These are phyloP conservation scores for Ophiostoma perfectum DNA, from an alignment of 2,329 filamentous ascomycete genomes.

Conservation along the genomic window DNA sequence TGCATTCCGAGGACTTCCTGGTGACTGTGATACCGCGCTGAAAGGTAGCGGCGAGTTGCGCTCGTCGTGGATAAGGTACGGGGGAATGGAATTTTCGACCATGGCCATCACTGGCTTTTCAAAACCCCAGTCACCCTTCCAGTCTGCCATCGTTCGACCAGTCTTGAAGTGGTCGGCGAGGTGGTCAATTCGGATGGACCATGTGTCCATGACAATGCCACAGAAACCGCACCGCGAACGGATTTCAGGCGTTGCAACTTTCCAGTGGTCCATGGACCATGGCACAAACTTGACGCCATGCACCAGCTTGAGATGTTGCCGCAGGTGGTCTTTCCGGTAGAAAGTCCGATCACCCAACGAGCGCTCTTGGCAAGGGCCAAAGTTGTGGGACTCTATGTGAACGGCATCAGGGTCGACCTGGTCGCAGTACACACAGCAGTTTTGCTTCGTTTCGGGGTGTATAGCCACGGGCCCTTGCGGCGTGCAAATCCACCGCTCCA, in stretches of 20 bases:
- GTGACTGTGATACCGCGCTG: constrained; percentile 41
- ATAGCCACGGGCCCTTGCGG: constrained; percentile 52
- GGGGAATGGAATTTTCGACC: constrained; percentile 62
- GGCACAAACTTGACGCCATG: constrained; percentile 56
- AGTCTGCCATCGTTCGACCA: constrained; percentile 61
- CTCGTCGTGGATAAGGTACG: constrained; percentile 61
- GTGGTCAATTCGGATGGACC: constrained; percentile 57
- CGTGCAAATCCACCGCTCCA: constrained; percentile 61
- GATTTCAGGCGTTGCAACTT: constrained; percentile 55
- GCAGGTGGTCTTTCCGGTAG: constrained; percentile 62
- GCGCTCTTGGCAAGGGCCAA: constrained; percentile 62
- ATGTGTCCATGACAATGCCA: constrained; percentile 55
- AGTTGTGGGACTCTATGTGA: constrained; percentile 56
- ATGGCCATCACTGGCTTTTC: constrained; percentile 55
- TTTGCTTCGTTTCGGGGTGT: constrained; percentile 54
- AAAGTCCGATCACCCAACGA: constrained; percentile 57
- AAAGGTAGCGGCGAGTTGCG: constrained; percentile 53
- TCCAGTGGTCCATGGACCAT: constrained; percentile 63
- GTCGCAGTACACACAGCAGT: constrained; percentile 56
- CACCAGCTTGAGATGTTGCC: constrained; percentile 59
- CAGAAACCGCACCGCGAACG: constrained; percentile 62
- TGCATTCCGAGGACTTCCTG: constrained; percentile 49
- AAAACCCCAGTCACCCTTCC: constrained; percentile 67
- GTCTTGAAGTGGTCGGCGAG: constrained; percentile 64
- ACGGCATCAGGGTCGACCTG: constrained; percentile 49